Evolutionary conservation across 176 grass and related monocot species (phyloP).

Genomic region (Chrysopogon serrulatus): DNA sequence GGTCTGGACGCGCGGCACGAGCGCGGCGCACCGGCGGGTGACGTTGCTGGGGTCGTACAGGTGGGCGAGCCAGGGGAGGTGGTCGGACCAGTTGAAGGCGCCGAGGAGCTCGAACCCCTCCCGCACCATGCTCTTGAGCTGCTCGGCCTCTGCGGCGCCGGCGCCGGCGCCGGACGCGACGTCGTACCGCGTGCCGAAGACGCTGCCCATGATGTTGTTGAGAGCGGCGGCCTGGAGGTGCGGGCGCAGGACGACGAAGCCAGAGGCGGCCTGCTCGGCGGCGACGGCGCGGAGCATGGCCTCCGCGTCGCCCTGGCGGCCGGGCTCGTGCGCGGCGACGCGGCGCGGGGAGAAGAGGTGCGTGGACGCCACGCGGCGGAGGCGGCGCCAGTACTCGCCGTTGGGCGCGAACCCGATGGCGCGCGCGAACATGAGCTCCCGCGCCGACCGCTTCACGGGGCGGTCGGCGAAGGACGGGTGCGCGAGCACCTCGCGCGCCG

Average conservation of each 20-base stretch:
- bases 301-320: conserved; percentile 42
- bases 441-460: conserved; percentile 50
- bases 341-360: conserved; percentile 76
- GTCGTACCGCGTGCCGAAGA: conserved; percentile 63
- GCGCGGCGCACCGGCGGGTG: conserved; percentile 39
- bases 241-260: conserved; percentile 36
- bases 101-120: conserved; percentile 87
- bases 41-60: conserved; percentile 54
- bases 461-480: conserved; percentile 53
- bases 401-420: conserved; percentile 70
- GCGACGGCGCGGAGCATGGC: conserved; percentile 38
- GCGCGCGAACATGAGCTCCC: conserved; percentile 67
- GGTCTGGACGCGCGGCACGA: conserved; percentile 54
- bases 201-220: conserved; percentile 88
- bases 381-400: conserved; percentile 70
- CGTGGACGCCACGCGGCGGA: conserved; percentile 68
- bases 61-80: conserved; percentile 57
- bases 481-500: conserved; percentile 47
- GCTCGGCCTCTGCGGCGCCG: conserved; percentile 27
- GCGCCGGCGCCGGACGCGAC: not conserved
- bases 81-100: conserved; percentile 85
- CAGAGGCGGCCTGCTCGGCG: conserved; percentile 21
- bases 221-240: conserved; percentile 69
- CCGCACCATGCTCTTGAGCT: conserved; percentile 56
- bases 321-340: conserved; percentile 57